Percentiles rank a stretch among this genome's conserved stretches.
These are phyloP conservation scores for Paralagenidium karlingii DNA, from an alignment of 352 stramenopile genomes.

Conservation along the genomic window DNA sequence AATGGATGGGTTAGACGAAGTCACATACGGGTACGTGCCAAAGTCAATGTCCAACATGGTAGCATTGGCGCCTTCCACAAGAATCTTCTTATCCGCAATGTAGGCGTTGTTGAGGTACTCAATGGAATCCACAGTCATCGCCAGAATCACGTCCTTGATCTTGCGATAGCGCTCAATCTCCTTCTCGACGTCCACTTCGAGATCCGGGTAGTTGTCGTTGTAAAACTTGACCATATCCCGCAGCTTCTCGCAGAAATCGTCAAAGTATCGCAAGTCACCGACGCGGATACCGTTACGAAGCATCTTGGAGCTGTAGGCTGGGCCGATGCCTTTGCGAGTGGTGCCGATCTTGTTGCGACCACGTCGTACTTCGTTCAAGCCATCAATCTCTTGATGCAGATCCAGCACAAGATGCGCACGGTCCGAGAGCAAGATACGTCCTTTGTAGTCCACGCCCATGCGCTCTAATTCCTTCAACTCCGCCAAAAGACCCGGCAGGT, in stretches of 20 bases:
- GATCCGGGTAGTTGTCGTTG: slow-evolving; percentile 79
- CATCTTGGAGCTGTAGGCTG: slow-evolving; percentile 98
- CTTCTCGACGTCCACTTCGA: slow-evolving; percentile 63
- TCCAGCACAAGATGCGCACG: slow-evolving; percentile 98
- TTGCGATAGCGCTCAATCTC: slow-evolving; percentile 78
- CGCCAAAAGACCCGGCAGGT: slow-evolving; percentile 93
- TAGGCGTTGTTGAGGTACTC: slow-evolving; percentile 95
- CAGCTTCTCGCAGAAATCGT: slow-evolving; percentile 85
- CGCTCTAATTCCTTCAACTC: slow-evolving; percentile 88
- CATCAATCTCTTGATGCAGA: slow-evolving; percentile 93
- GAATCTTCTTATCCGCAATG: slow-evolving; percentile 91
- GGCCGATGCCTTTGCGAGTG: slow-evolving; percentile 98
- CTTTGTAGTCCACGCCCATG: slow-evolving; percentile 85
- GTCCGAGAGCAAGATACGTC: slow-evolving; percentile 95
- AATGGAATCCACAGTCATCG: slow-evolving; percentile 93
- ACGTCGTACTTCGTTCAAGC: slow-evolving; percentile 71
- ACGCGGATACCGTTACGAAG: slow-evolving; percentile 95
- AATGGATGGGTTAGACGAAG: slow-evolving; percentile 96
- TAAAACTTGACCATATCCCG: slow-evolving; percentile 86
- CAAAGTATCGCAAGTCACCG: slow-evolving; percentile 88
- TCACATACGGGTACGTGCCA: slow-evolving; percentile 99
- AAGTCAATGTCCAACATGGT: slow-evolving; percentile 99
- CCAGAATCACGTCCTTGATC: slow-evolving; percentile 76
- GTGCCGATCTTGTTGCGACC: slow-evolving; percentile 98
- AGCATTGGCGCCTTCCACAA: slow-evolving; percentile 98